Percentiles rank a stretch among this genome's conserved stretches.
These are phyloP conservation scores for Penicillium oxalicum DNA, from an alignment of 2,329 filamentous ascomycete species.

Conservation along the genomic window DNA sequence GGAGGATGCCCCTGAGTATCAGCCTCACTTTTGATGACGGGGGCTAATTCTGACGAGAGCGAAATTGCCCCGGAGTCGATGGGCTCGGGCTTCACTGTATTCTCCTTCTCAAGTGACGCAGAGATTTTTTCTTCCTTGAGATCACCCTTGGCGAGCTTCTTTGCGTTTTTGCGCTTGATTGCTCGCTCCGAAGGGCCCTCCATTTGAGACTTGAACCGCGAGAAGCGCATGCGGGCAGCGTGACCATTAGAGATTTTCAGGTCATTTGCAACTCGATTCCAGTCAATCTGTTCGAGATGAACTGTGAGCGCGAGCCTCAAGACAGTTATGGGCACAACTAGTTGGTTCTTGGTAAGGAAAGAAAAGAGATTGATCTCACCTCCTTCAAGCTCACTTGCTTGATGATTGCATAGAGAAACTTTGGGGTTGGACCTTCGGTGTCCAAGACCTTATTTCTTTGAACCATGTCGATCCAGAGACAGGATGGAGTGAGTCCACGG, in stretches of 20 bases:
- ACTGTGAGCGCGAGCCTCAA: too few species aligned
- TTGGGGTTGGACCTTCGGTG: conserved; percentile 45
- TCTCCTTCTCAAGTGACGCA: background rate
- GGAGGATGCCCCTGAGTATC: conserved; percentile 5
- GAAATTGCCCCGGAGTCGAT: conserved; percentile 3
- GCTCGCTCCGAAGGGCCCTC: conserved; percentile 36
- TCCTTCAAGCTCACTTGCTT: conserved; percentile 51
- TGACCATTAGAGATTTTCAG: conserved; percentile 52
- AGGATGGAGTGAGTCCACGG: too few species aligned
- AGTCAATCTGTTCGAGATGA: conserved; percentile 42
- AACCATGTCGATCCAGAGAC: conserved; percentile 19
- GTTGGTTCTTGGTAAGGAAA: too few species aligned
- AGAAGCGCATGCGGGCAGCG: conserved; percentile 53
- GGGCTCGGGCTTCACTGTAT: conserved; percentile 12
- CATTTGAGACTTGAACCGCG: conserved; percentile 49
- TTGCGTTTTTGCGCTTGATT: conserved; percentile 23
- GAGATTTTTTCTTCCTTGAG: conserved; percentile 6
- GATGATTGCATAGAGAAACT: conserved; percentile 52
- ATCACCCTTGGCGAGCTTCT: conserved; percentile 16
- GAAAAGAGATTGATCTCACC: conserved; percentile 26
- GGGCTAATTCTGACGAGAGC: background rate
- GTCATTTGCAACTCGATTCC: conserved; percentile 46
- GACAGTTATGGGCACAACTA: too few species aligned
- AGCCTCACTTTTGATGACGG: conserved; percentile 22
- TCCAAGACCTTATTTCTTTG: conserved; percentile 42